Base-by-base conservation (phyloP, 441 rosid species). In the Syzygium syzygioides region DNA sequence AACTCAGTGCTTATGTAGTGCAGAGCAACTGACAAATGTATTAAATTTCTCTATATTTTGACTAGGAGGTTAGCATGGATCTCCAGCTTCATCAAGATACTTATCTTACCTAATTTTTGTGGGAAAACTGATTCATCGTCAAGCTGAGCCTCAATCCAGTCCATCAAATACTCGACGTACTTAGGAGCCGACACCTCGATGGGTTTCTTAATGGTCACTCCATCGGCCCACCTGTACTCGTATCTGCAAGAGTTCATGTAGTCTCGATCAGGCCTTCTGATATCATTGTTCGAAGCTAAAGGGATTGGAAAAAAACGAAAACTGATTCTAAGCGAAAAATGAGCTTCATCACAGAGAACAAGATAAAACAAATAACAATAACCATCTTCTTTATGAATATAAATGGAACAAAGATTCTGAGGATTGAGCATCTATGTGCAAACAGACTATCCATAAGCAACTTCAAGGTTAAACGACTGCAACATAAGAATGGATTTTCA, bases 171-270 rank as follows among this genome's bases (percentile, higher is more conserved):
- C 68, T 93, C 95, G 2, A 90, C 94, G 54, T 93, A 93, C 79
- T 92, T 93, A 10, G 95, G 95, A 89, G 95, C 95, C 59, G 95
- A 93, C n/a, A 93, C 95, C 89, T 92, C 94, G 20, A 93, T 93
- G 13, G 95, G 95, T 87, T 92, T 92, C 92, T 92, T 93, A 20
- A 93, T 88, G 25, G 88, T 89, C 48, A 93, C 93, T 52, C 95
- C 95, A 89, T 93, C 95, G 0, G 95, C 95, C 94, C 94, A 93
- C 91, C 94, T 89, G 85, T 93, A 93, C 90, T 92, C 94, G 7
- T 93, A 93, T 59, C 94, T 93, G 92, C 79, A 71, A 86, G 55
- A 18, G n/a, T 76, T 76, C 83, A 41, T 76, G 83, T 12, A 76
- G n/a, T 41, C 83, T 23, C n/a, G 25, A 6, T 76, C 53, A 76